Percentiles rank a stretch among this genome's conserved stretches.
Evolutionary conservation across 164 flowering plant species (phyloP).

Genomic region (Chloranthus sessilifolius): DNA sequence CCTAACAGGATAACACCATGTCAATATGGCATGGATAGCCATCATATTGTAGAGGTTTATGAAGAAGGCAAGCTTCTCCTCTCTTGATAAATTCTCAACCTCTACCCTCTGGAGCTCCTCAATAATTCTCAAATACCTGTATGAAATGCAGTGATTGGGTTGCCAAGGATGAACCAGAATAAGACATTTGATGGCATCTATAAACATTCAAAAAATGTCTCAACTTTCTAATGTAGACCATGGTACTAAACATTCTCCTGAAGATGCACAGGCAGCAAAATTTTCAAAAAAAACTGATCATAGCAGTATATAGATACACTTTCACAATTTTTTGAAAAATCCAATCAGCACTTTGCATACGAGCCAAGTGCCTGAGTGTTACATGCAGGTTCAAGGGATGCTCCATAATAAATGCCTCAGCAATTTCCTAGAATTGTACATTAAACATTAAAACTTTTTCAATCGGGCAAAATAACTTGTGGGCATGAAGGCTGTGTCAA

Average conservation of each 20-base stretch:
- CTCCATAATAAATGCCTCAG: too few relatives aligned
- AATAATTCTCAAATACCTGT: conserved; percentile 67
- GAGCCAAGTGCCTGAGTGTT: too few relatives aligned
- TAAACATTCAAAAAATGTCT: background rate
- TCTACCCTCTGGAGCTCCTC: conserved; percentile 92
- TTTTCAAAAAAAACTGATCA: background rate
- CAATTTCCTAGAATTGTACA: too few relatives aligned
- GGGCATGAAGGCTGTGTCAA: too few relatives aligned
- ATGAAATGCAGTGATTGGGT: background rate
- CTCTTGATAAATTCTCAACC: conserved; percentile 51
- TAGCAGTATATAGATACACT: background rate
- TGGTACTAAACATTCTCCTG: background rate
- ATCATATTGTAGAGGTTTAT: conserved; percentile 86
- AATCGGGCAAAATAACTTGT: too few relatives aligned
- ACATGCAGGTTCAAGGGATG: too few relatives aligned
- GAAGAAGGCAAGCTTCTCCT: conserved; percentile 81
- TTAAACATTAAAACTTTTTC: too few relatives aligned
- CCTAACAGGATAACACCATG: conserved; percentile 58
- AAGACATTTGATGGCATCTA: background rate
- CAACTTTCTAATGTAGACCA: background rate
- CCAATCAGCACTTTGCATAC: too few relatives aligned
- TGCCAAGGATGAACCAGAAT: background rate
- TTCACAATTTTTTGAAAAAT: too few relatives aligned
- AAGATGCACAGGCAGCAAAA: background rate
- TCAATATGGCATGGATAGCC: conserved; percentile 78